These are phyloP conservation scores for Periconia sp. DNA, from an alignment of 2,329 filamentous ascomycete species.

Conservation along the genomic window DNA sequence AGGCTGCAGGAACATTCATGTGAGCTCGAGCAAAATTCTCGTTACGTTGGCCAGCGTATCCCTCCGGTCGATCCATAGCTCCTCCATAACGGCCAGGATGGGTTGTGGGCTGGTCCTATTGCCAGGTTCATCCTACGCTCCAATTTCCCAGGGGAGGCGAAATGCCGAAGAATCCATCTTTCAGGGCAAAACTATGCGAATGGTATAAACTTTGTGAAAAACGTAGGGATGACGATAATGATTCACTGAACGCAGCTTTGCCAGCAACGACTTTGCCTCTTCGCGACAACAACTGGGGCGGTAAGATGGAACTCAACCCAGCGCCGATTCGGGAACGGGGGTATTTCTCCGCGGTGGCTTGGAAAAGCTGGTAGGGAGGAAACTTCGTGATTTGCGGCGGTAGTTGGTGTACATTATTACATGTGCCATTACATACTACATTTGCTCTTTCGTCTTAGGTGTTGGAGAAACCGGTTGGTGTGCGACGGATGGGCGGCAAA, in stretches of 20 bases:
- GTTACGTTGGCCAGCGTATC: constrained; percentile 18
- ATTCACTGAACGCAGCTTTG: constrained; percentile 4
- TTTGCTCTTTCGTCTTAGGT: constrained; percentile 5
- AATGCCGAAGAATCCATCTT: constrained; percentile 16
- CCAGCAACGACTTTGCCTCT: neutral
- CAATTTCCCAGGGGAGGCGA: constrained; percentile 23
- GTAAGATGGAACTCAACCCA: constrained; percentile 11
- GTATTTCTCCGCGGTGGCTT: constrained; percentile 22
- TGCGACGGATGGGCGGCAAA: constrained; percentile 19
- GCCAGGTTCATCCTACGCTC: constrained; percentile 3
- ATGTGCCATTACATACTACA: constrained; percentile 1
- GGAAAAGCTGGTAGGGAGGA: constrained; percentile 11
- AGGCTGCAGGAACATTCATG: constrained; percentile 23
- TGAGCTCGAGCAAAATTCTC: constrained; percentile 14
- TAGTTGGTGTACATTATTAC: neutral
- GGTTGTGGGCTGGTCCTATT: neutral
- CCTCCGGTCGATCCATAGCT: constrained; percentile 22
- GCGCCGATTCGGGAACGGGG: constrained; percentile 24
- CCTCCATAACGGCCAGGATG: constrained; percentile 9
- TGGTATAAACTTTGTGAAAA: constrained; percentile 27
- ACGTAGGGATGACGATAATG: constrained; percentile 12
- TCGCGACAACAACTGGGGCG: constrained; percentile 12
- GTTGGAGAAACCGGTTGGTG: constrained; percentile 13
- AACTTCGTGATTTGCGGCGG: constrained; percentile 10
- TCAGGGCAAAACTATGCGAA: constrained; percentile 11